Evolutionary conservation across 2,329 filamentous ascomycete genomes (phyloP).

Genomic region (Colletotrichum sp.): DNA sequence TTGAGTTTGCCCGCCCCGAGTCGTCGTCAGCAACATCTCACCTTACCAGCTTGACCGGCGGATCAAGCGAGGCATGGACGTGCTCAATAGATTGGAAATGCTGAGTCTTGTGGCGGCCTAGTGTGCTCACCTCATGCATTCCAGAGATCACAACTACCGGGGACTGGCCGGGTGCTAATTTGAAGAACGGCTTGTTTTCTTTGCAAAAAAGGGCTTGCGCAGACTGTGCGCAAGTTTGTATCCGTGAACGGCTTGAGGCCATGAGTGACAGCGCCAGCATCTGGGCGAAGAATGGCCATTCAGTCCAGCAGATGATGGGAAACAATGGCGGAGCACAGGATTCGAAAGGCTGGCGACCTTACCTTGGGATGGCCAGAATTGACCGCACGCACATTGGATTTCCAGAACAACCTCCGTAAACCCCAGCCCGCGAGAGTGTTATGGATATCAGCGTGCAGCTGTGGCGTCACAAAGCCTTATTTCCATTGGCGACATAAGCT

Average conservation of each 20-base stretch:
- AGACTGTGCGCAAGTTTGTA: neutral
- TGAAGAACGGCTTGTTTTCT: neutral
- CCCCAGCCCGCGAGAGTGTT: neutral
- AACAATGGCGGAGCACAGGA: neutral
- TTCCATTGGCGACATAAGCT: neutral
- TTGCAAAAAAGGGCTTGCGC: neutral
- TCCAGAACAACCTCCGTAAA: neutral
- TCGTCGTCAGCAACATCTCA: neutral
- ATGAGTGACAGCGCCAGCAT: neutral
- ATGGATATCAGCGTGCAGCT: neutral
- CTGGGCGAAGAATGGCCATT: neutral
- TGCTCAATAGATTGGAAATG: neutral
- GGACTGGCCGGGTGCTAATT: neutral
- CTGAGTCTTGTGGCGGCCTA: neutral
- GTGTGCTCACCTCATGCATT: neutral
- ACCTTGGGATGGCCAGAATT: neutral
- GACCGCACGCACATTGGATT: neutral
- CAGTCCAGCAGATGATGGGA: too few species aligned
- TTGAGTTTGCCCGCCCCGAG: neutral
- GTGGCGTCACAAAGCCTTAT: neutral
- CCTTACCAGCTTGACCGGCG: neutral
- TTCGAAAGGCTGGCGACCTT: neutral
- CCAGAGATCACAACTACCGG: neutral
- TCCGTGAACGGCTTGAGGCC: neutral
- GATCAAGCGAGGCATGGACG: neutral